Conservation (phyloP, 139 green algal species). For the Coelastrella sp. region DNA sequence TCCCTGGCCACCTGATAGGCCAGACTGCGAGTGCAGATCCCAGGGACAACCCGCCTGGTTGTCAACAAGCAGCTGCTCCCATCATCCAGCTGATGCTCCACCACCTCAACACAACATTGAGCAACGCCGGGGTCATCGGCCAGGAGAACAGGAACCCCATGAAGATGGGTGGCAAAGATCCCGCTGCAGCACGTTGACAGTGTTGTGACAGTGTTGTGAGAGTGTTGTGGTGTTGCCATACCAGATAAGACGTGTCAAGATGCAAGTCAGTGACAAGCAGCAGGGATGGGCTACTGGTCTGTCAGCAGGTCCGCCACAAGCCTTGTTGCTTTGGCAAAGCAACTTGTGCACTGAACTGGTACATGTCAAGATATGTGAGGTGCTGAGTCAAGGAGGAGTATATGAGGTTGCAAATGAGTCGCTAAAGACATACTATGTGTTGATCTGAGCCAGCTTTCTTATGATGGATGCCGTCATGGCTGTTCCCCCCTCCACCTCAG, state of each 20-base stretch:
- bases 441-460: neutral
- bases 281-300: too few species aligned
- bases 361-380: neutral
- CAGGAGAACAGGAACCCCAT: conserved; percentile 76
- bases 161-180: conserved; percentile 93
- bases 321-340: too few species aligned
- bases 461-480: conserved; percentile 71
- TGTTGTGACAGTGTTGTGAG: neutral
- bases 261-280: too few species aligned
- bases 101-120: conserved; percentile 47
- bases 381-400: neutral
- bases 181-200: conserved; percentile 58
- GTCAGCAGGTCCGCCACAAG: too few species aligned
- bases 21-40: neutral
- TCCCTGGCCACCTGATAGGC: conserved; percentile 8
- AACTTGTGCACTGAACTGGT: neutral
- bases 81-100: neutral
- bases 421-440: neutral
- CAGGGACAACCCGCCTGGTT: conserved; percentile 15
- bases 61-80: neutral
- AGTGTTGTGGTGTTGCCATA: neutral
- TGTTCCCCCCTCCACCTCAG: conserved; percentile 80
- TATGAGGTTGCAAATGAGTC: too few species aligned
- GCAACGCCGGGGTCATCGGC: conserved; percentile 38
- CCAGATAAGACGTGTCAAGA: conserved; percentile 45